Base-by-base conservation (phyloP, 345 rosid species). In the Microthlaspi erraticum region DNA sequence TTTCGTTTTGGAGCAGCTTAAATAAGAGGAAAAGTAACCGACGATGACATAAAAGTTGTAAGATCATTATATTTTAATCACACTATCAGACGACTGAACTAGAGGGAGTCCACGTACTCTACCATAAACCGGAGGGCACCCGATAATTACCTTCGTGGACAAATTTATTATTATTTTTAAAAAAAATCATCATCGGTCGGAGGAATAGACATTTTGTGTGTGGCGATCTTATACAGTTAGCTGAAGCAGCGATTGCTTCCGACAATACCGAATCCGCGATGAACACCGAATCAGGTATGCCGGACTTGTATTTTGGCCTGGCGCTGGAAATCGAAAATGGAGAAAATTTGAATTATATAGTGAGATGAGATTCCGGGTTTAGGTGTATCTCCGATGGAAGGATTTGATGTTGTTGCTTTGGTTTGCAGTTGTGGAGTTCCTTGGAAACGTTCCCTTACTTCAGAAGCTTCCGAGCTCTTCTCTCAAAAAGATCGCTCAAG, bases 381-480 rank as follows among this genome's bases (percentile, higher is more conserved):
- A 20, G 18, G 26, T 48, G 8, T 5, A 34, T 39, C 46, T 43
- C 43, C 42, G 20, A 36, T n/a, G 50, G 12, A 33, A 19, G 17
- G 53, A 65, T 32, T 42, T 51, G n/a, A 42, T 44, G 65, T 37
- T 34, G 39, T 46, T 61, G 53, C 38, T 70, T 54, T 58, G 48
- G 18, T 8, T 67, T 71, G 77, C 85, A 91, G 99, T 84, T 62
- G 76, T 85, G 44, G 96, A 91, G 72, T 91, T 94, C 63, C 74
- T 94, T 48, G 87, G 96, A 19, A 78, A 83, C 71, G 95, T 94
- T 33, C 95, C 92, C 3, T 69, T 94, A 81, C 85, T 91, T 46
- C 97, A 88, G 84, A 88, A 82, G 73, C 76, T 94, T 1, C 97
- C 97, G 0, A 82, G 87, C 34, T 84, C 89, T 41, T 91, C 88